These are phyloP conservation scores for Microcera coccophila DNA, from an alignment of 2,329 filamentous ascomycete genomes.

Conservation along the genomic window DNA sequence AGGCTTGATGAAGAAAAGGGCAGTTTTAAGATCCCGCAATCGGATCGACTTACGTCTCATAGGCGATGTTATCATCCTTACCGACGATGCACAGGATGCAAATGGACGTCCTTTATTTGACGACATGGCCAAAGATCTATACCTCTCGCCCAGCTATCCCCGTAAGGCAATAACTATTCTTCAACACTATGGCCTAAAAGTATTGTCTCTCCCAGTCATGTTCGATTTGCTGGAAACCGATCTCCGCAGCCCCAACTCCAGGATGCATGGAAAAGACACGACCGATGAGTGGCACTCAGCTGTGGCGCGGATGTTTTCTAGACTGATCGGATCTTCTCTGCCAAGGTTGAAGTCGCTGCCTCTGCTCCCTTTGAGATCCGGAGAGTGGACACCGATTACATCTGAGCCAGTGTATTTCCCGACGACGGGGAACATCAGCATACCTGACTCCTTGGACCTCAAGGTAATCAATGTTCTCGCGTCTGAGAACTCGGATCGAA, in stretches of 20 bases:
- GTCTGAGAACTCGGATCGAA: constrained; percentile 1
- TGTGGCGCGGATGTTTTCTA: not conserved
- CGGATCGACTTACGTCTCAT: not conserved
- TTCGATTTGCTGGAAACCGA: constrained; percentile 3
- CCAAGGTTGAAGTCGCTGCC: not conserved
- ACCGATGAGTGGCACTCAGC: constrained; percentile 10
- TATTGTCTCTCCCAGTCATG: accelerated
- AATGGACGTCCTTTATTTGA: constrained; percentile 11
- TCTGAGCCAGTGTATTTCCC: constrained; percentile 8
- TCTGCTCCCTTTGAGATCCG: constrained; percentile 8
- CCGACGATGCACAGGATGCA: not conserved
- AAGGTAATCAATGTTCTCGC: not conserved
- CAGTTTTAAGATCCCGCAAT: constrained; percentile 1
- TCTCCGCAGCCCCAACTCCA: constrained; percentile 2
- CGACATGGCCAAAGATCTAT: constrained; percentile 4
- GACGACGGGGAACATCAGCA: not conserved
- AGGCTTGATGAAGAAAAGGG: not conserved
- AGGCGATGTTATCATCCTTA: not conserved
- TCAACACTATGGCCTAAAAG: not conserved
- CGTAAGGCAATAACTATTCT: not conserved
- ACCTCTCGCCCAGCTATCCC: constrained; percentile 9
- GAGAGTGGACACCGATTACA: not conserved
- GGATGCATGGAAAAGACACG: not conserved
- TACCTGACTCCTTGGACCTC: constrained; percentile 4
- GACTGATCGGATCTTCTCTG: not conserved